phyloP scores from a whole-genome alignment of 2,329 filamentous ascomycete species.

The Sporothrix curviconia region DNA sequence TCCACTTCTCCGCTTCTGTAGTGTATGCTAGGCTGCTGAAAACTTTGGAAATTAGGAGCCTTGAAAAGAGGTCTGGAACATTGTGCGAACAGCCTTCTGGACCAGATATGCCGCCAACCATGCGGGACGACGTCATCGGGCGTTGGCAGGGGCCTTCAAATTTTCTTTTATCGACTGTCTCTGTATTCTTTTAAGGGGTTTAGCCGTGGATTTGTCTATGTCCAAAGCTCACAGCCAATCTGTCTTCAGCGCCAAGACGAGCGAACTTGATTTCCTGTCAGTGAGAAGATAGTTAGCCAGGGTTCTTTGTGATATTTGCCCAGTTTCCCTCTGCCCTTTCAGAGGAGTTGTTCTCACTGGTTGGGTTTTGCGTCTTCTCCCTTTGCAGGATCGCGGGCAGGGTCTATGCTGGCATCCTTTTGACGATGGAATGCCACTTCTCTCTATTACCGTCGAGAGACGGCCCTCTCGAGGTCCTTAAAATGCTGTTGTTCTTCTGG shows the following conservation, averaged over 20 bases:
- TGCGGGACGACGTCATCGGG: slow-evolving; percentile 16
- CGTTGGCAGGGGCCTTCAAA: slow-evolving; percentile 1
- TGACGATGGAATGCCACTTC: no score
- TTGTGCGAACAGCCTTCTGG: not conserved
- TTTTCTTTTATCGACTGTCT: not conserved
- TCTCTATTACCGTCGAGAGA: no score
- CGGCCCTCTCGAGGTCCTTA: no score
- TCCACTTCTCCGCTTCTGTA: slow-evolving; percentile 10
- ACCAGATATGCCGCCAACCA: not conserved
- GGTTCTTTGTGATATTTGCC: not conserved
- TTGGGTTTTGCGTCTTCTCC: not conserved
- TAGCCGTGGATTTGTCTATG: not conserved
- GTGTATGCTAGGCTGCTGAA: not conserved
- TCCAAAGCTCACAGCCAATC: not conserved
- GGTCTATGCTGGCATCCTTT: no score
- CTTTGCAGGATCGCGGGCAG: no score
- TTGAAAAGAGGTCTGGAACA: slow-evolving; percentile 7
- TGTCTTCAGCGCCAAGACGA: slow-evolving; percentile 1
- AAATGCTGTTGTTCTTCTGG: no score
- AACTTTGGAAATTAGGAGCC: not conserved
- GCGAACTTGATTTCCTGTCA: not conserved
- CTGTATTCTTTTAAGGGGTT: not conserved
- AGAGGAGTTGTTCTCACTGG: not conserved
- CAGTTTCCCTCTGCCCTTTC: no score
- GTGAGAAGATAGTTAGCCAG: not conserved